A percentile compares a stretch with the other conserved stretches of the same genome.
phyloP scores from a whole-genome alignment of 2,329 filamentous ascomycete species.

The Microsporum canis region DNA sequence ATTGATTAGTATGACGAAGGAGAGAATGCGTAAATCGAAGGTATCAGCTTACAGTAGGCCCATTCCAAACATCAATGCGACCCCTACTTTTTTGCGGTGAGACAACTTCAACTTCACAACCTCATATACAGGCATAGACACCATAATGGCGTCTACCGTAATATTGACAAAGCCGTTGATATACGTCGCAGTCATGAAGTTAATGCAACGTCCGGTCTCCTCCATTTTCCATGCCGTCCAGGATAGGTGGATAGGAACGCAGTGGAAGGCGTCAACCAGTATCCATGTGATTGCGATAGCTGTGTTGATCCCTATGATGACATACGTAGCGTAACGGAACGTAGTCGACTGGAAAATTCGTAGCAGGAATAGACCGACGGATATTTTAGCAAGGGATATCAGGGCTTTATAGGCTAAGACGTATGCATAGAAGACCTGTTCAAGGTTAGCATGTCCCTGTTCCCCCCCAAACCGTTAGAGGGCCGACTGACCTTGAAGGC shows the following conservation, averaged over 20 bases:
- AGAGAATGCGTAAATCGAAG: neutral
- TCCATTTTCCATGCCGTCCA: constrained; percentile 16
- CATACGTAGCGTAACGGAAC: constrained; percentile 15
- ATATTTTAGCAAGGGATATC: constrained; percentile 20
- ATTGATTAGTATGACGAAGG: neutral
- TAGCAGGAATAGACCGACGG: constrained; percentile 18
- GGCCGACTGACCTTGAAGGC: constrained; percentile 13
- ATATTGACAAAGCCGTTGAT: constrained; percentile 17
- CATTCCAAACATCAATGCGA: constrained; percentile 3
- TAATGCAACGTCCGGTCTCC: constrained; percentile 14
- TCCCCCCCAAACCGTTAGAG: neutral
- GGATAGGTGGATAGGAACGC: constrained; percentile 16
- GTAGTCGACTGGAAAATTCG: constrained; percentile 16
- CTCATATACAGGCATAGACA: constrained; percentile 18
- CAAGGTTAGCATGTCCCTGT: neutral
- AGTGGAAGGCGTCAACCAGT: constrained; percentile 15
- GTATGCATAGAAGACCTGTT: constrained; percentile 14
- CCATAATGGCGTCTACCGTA: constrained; percentile 15
- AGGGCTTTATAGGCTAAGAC: constrained; percentile 16
- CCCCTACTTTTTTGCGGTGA: constrained; percentile 12
- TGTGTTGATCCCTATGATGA: constrained; percentile 15
- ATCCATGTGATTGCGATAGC: constrained; percentile 17
- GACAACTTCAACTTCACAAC: constrained; percentile 16
- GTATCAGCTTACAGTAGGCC: constrained; percentile 1
- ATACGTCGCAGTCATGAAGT: constrained; percentile 15